Base-by-base conservation (phyloP, 148 eudicot genomes). In the Camellia sinensis region DNA sequence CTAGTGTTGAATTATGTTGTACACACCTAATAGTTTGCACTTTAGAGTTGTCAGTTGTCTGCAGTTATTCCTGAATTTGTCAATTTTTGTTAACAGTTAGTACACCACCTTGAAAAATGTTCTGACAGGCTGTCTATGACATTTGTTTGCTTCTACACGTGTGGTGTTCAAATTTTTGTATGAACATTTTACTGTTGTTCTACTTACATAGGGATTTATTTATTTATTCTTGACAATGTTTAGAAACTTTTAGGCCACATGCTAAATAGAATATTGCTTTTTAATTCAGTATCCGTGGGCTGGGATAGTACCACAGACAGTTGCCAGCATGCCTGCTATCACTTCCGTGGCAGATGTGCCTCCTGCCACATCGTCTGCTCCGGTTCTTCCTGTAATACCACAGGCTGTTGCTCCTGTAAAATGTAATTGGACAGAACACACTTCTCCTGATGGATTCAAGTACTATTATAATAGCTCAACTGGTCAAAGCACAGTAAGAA, bases 371-470 rank as follows among this genome's bases (percentile, higher is more conserved):
- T 70, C 93, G 80, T 71, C 88, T 63, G 71, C 84, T 45, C 78
- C 89, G 18, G 80, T 81, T 82, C 76, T 50, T 73, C 84, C 90
- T 41, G 71, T 75, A 14, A 68, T 66, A 71, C 22, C 92, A 5
- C 82, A 80, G 18, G 63, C 79, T 64, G 71, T 74, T n/a, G 87
- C 86, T 84, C 86, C 90, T 59, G 79, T 78, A 21, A 92, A 83
- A 80, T 91, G 94, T 83, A 89, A 84, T 83, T 96, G 99, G 99
- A 91, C 99, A 52, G 99, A 96, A 85, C 99, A 96, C 80, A 87
- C 91, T 5, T 91, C 98, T 44, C 99, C 99, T 73, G 97, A 90
- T 86, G 99, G 99, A 46, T 87, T 82, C 82, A 96, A 93, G 86
- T 96, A 96, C 86, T 96, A 93, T 80, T 89, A 93, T 80, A 96